Percentiles rank a stretch among this genome's conserved stretches.
Conservation (phyloP, 2,329 filamentous ascomycete genomes). For the Talaromyces sp. region DNA sequence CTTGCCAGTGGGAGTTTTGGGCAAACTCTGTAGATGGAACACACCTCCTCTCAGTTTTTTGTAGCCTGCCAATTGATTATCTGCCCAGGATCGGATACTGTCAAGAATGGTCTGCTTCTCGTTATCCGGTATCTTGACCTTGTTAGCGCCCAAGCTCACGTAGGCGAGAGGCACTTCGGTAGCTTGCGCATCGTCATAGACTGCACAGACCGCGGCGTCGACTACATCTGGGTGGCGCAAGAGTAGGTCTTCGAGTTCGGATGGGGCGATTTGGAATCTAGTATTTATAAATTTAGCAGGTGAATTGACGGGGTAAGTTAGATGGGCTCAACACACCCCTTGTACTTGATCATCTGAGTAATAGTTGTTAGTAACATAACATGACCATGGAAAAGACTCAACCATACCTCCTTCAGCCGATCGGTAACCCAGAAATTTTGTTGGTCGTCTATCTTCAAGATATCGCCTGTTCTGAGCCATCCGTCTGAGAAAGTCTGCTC, state of each 20-base stretch:
- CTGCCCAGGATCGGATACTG: constrained; percentile 5
- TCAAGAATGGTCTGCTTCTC: constrained; percentile 1
- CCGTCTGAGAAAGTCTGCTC: constrained; percentile 12
- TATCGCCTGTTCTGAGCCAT: constrained; percentile 18
- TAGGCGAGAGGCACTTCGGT: constrained; percentile 19
- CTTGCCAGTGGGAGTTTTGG: constrained; percentile 17
- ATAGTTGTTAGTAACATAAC: neutral
- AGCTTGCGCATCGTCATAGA: constrained; percentile 17
- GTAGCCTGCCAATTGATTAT: constrained; percentile 17
- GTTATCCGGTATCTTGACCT: neutral
- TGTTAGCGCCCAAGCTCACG: constrained; percentile 1
- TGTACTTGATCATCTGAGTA: constrained; percentile 17
- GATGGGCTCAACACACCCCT: constrained; percentile 11
- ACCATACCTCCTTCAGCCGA: constrained; percentile 17
- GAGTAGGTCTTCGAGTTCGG: constrained; percentile 8
- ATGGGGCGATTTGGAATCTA: constrained; percentile 17
- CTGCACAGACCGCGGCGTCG: constrained; percentile 17
- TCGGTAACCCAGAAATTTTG: constrained; percentile 18
- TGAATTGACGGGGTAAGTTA: neutral
- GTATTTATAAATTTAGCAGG: neutral
- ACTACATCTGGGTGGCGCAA: constrained; percentile 11
- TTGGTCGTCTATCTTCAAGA: constrained; percentile 14
- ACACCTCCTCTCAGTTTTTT: constrained; percentile 18
- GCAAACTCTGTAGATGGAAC: constrained; percentile 14
- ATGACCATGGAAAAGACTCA: neutral